These are phyloP conservation scores for Globisporangium irregulare DNA, from an alignment of 352 stramenopile genomes.

Conservation along the genomic window DNA sequence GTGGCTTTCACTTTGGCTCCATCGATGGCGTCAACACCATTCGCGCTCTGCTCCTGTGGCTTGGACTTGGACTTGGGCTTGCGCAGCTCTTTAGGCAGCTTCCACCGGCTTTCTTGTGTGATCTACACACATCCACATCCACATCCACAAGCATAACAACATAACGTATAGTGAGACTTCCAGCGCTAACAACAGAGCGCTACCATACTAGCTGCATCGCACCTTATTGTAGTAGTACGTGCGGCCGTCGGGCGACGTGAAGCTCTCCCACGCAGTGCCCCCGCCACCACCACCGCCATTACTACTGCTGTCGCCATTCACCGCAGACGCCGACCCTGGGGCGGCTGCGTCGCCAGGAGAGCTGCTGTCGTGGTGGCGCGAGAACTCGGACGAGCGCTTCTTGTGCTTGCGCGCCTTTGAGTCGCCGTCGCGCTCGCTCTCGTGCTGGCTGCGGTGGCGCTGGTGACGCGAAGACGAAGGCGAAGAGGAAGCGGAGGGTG, in stretches of 20 bases:
- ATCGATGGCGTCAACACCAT: neutral
- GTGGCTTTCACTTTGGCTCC: slow-evolving; percentile 5
- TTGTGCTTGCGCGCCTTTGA: slow-evolving; percentile 7
- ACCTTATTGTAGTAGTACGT: slow-evolving; percentile 65
- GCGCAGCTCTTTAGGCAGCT: slow-evolving; percentile 30
- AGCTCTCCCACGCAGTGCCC: slow-evolving; percentile 37
- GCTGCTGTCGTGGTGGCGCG: slow-evolving; percentile 1
- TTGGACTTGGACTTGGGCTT: neutral
- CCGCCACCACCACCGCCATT: neutral
- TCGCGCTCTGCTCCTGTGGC: neutral
- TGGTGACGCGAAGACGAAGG: neutral
- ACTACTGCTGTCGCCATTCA: neutral
- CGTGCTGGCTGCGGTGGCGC: neutral
- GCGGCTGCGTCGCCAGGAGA: neutral
- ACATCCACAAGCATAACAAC: neutral
- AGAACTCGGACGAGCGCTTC: slow-evolving; percentile 14
- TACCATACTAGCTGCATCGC: neutral
- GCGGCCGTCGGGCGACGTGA: slow-evolving; percentile 55
- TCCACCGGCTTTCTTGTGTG: slow-evolving; percentile 65
- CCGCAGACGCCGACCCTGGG: neutral
- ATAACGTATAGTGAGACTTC: neutral
- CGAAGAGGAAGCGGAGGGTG: neutral
- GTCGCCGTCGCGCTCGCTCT: neutral
- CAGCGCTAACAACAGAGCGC: neutral
- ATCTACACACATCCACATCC: slow-evolving; percentile 16